phyloP scores from a whole-genome alignment of 768 basidiomycete species.

The Amanita exitialis region DNA sequence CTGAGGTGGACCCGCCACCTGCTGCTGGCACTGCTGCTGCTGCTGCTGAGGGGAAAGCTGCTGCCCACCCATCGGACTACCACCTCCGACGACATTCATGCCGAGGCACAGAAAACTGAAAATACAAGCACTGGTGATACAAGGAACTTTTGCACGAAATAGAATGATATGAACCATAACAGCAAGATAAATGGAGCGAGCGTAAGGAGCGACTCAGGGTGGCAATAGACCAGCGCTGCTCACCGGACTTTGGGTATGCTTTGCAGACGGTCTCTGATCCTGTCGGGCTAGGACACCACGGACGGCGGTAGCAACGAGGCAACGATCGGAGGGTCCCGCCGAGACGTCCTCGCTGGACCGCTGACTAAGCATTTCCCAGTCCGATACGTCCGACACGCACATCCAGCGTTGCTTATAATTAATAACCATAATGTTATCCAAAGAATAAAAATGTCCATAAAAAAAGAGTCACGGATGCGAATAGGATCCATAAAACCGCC shows the following conservation, averaged over 20 bases:
- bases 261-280: constrained; percentile 5
- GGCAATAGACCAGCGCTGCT: constrained; percentile 4
- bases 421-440: not conserved
- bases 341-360: constrained; percentile 6
- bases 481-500: constrained; percentile 27
- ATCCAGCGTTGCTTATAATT: not conserved
- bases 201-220: not conserved
- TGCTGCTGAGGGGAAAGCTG: constrained; percentile 1
- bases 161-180: not conserved
- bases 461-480: not conserved
- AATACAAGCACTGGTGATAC: not conserved
- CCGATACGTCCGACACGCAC: not conserved
- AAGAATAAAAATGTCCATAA: not conserved
- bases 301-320: constrained; percentile 2
- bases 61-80: not conserved
- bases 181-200: not conserved
- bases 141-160: not conserved
- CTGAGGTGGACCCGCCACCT: not conserved
- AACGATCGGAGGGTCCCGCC: constrained; percentile 4
- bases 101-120: not conserved
- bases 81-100: constrained; percentile 2
- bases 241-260: constrained; percentile 3
- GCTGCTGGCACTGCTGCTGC: not conserved
- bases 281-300: constrained; percentile 1
- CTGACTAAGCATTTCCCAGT: constrained; percentile 3